phyloP scores from a whole-genome alignment of 2,329 filamentous ascomycete genomes.

The Purpureocillium takamizusanense region DNA sequence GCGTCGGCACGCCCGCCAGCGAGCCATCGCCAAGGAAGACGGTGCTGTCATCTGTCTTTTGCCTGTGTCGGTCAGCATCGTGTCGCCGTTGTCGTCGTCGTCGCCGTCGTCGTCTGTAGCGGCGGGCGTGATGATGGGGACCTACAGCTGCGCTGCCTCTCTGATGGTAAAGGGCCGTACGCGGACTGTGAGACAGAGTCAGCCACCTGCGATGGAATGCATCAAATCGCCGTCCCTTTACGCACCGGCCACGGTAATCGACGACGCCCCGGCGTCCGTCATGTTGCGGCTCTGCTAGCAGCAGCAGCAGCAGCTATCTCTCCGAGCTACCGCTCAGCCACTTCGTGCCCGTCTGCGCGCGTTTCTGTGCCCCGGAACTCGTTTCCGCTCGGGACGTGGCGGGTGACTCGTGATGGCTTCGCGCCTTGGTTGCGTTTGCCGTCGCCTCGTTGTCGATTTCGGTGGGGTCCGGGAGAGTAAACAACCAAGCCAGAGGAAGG shows the following conservation, averaged over 20 bases:
- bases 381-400: too few relatives aligned
- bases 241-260: conserved; percentile 50
- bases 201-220: conserved; percentile 10
- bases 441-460: too few relatives aligned
- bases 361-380: background rate
- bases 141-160: conserved; percentile 84
- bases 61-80: conserved; percentile 25
- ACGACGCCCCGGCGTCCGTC: conserved; percentile 31
- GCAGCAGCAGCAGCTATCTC: background rate
- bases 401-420: too few relatives aligned
- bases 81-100: background rate
- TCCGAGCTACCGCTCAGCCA: background rate
- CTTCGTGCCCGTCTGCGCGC: background rate
- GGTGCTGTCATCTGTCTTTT: conserved; percentile 70
- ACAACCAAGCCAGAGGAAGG: too few relatives aligned
- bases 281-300: conserved; percentile 9
- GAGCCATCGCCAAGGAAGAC: conserved; percentile 96
- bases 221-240: background rate
- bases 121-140: background rate
- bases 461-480: too few relatives aligned
- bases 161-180: conserved; percentile 72
- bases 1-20: conserved; percentile 74
- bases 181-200: conserved; percentile 40
- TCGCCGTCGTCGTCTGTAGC: background rate
- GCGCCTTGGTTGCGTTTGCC: too few relatives aligned